These are phyloP conservation scores for Spathaspora boniae DNA, from an alignment of 805 yeast species.

Conservation along the genomic window DNA sequence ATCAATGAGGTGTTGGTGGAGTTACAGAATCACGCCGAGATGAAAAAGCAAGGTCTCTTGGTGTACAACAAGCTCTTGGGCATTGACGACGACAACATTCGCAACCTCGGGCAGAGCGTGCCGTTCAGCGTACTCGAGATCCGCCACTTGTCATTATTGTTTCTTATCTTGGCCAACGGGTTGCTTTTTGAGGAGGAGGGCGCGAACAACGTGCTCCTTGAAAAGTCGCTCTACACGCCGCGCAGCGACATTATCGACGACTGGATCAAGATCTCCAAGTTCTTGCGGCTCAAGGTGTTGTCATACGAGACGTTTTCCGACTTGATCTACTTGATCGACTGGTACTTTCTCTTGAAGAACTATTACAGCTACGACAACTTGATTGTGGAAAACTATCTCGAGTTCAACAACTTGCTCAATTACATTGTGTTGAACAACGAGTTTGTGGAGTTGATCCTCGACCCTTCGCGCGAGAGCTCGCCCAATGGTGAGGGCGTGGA, in stretches of 20 bases:
- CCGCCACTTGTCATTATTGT: constrained; percentile 16
- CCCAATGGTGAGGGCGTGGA: too few relatives aligned
- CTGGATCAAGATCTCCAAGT: constrained; percentile 16
- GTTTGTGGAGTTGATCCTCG: constrained; percentile 17
- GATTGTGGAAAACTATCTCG: constrained; percentile 24
- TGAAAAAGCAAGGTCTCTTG: constrained; percentile 5
- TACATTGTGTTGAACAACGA: constrained; percentile 16
- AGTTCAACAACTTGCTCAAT: constrained; percentile 23
- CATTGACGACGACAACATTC: constrained; percentile 10
- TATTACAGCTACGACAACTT: constrained; percentile 17
- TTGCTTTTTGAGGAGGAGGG: constrained; percentile 10
- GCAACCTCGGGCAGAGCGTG: constrained; percentile 6
- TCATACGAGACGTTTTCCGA: constrained; percentile 21
- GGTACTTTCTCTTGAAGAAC: constrained; percentile 22
- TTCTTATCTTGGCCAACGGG: constrained; percentile 20
- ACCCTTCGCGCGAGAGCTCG: constrained; percentile 10
- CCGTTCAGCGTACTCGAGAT: constrained; percentile 12
- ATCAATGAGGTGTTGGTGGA: constrained; percentile 5
- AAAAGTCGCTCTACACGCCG: constrained; percentile 9
- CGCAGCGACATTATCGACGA: constrained; percentile 14
- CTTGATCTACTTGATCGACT: constrained; percentile 20
- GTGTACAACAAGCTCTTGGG: constrained; percentile 7
- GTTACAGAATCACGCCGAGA: constrained; percentile 8
- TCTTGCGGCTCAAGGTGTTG: constrained; percentile 14
- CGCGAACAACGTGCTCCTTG: constrained; percentile 2